These are phyloP conservation scores for Corrigiola litoralis DNA, from an alignment of 179 eudicot genomes.

Conservation along the genomic window DNA sequence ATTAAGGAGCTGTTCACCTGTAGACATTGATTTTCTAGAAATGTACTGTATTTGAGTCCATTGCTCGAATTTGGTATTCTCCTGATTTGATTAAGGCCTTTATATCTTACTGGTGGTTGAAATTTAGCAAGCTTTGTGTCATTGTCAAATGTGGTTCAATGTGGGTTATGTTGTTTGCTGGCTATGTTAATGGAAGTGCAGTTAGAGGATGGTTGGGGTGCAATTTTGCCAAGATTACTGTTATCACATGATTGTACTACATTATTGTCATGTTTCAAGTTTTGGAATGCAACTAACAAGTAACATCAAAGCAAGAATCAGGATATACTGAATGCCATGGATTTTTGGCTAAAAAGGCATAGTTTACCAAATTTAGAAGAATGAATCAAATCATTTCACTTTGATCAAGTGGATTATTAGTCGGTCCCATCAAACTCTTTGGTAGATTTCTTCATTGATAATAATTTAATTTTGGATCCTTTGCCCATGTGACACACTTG, in stretches of 20 bases:
- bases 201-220: background rate
- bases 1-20: too few species aligned
- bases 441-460: constrained; percentile 3
- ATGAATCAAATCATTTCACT: background rate
- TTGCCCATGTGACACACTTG: constrained; percentile 20
- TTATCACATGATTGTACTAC: constrained; percentile 13
- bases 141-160: too few species aligned
- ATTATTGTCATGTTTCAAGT: constrained; percentile 8
- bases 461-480: background rate
- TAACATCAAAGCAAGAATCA: background rate
- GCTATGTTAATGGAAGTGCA: too few species aligned
- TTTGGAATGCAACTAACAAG: background rate
- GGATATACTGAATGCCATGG: background rate
- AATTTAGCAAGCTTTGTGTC: too few species aligned
- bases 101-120: too few species aligned
- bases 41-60: too few species aligned
- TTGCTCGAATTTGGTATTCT: too few species aligned
- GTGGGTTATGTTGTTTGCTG: too few species aligned
- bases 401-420: constrained; percentile 1
- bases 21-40: too few species aligned
- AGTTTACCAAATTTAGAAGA: constrained; percentile 2
- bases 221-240: constrained; percentile 5
- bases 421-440: constrained; percentile 4
- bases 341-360: background rate
- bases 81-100: too few species aligned